Base-by-base conservation (phyloP, 805 yeast species). In the Huiozyma sinensis region DNA sequence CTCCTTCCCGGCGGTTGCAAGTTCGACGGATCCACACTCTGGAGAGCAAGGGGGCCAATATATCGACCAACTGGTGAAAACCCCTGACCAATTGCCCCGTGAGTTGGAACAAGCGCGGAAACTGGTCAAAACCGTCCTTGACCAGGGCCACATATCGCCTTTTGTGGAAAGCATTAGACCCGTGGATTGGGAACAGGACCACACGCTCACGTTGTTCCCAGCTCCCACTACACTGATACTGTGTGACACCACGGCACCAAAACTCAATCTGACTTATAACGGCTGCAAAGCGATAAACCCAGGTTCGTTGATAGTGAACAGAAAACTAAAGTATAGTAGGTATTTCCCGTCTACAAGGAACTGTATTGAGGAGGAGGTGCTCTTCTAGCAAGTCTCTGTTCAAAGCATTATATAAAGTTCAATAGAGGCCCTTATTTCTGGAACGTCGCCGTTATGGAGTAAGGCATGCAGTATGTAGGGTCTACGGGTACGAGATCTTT, bases 71-170 rank as follows among this genome's bases (percentile, higher is more conserved):
- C 54, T 67, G 41, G 58, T 52, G 5, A 58, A 59, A 34, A 53
- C 54, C 34, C 45, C 57, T n/a, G 66, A 66, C 42, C 61, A 65
- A 30, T 52, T 68, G 28, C 66, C 79, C 0, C 60, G 75, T 5
- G 76, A 75, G 41, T 60, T 75, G 3, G 64, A 66, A 36, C 83
- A 81, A 58, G 76, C 87, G 0, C 70, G 86, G 49, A 81, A 81
- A 54, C 63, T 88, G 2, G 85, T 83, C 12, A 81, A 83, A 50
- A 88, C 97, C 0, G 48, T 92, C 0, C 62, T 92, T 9, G 95
- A 86, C 56, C 99, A 92, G 63, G 92, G 92, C 0, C 83, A 78
- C 56, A 60, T 92, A 39, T 83, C 92, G 31, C 98, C 98, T 9
- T 87, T 89, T 56, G 65, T 78, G 2, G 62, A 68, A 13, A 63